Evolutionary conservation across 2,329 filamentous ascomycete genomes (phyloP).

Genomic region (Cercospora sp.): DNA sequence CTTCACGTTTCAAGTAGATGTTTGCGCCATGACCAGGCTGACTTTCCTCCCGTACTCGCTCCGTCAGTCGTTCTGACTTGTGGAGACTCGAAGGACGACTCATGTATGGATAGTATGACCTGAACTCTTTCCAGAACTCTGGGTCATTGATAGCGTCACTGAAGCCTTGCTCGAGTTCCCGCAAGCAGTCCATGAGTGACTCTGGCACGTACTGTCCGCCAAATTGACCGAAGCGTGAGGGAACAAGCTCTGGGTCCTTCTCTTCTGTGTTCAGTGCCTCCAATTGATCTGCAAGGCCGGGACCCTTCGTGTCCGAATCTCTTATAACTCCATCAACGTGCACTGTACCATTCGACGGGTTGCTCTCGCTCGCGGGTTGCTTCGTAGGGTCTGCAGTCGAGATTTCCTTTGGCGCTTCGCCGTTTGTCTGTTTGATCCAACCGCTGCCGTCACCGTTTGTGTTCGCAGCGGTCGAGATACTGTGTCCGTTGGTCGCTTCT

Average conservation of each 20-base stretch:
- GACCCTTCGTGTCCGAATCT: constrained; percentile 55
- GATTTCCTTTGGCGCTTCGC: constrained; percentile 36
- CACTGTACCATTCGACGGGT: constrained; percentile 52
- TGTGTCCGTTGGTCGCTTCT: constrained; percentile 29
- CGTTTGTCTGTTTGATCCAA: constrained; percentile 37
- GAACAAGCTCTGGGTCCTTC: constrained; percentile 58
- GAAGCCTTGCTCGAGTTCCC: constrained; percentile 88
- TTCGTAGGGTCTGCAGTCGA: constrained; percentile 39
- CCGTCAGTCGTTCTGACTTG: constrained; percentile 81
- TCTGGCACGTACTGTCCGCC: constrained; percentile 97
- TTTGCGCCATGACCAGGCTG: constrained; percentile 75
- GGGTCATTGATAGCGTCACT: constrained; percentile 82
- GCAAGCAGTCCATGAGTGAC: constrained; percentile 94
- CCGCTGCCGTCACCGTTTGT: constrained; percentile 38
- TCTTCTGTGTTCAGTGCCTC: constrained; percentile 72
- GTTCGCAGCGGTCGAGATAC: constrained; percentile 38
- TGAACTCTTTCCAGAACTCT: constrained; percentile 94
- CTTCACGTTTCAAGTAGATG: constrained; percentile 97
- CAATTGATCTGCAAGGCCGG: constrained; percentile 77
- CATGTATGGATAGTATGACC: constrained; percentile 96
- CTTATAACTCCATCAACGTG: constrained; percentile 69
- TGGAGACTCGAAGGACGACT: constrained; percentile 90
- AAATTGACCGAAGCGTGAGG: constrained; percentile 89
- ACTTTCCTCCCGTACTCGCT: constrained; percentile 44
- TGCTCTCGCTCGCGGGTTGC: constrained; percentile 35